These are phyloP conservation scores for Aspergillus pseudonomiae DNA, from an alignment of 2,329 filamentous ascomycete species.

Conservation along the genomic window DNA sequence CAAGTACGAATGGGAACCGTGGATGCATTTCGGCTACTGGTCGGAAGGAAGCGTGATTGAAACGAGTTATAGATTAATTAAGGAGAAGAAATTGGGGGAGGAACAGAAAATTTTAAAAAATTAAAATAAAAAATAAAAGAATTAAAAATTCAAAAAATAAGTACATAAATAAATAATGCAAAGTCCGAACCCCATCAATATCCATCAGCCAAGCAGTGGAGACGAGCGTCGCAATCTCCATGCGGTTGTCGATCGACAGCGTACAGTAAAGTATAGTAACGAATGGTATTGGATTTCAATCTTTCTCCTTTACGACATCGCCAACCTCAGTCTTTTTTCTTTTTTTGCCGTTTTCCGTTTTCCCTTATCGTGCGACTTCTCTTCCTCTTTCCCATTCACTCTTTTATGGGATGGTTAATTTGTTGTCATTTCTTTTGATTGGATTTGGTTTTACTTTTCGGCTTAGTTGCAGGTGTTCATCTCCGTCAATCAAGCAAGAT, in stretches of 20 bases:
- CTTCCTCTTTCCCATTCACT: background rate
- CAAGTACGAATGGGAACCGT: background rate
- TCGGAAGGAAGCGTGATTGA: background rate
- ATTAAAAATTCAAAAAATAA: no score
- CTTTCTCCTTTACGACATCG: background rate
- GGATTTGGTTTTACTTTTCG: slow-evolving; percentile 4
- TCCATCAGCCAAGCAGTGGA: background rate
- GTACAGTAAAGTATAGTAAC: background rate
- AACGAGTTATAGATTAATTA: background rate
- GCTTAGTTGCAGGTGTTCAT: background rate
- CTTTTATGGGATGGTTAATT: background rate
- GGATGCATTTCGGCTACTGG: background rate
- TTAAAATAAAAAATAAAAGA: background rate
- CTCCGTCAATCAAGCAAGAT: background rate
- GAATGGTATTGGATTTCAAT: background rate
- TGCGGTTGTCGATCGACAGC: background rate
- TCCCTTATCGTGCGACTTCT: slow-evolving; percentile 8
- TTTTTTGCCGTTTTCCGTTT: slow-evolving; percentile 12
- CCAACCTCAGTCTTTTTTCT: slow-evolving; percentile 5
- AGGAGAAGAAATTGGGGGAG: background rate
- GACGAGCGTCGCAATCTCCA: slow-evolving; percentile 2
- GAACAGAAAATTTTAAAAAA: background rate
- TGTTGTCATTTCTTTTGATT: background rate
- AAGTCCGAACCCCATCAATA: background rate
- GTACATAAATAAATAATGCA: background rate